Base-by-base conservation (phyloP, 345 rosid species). In the Acer saccharum region DNA sequence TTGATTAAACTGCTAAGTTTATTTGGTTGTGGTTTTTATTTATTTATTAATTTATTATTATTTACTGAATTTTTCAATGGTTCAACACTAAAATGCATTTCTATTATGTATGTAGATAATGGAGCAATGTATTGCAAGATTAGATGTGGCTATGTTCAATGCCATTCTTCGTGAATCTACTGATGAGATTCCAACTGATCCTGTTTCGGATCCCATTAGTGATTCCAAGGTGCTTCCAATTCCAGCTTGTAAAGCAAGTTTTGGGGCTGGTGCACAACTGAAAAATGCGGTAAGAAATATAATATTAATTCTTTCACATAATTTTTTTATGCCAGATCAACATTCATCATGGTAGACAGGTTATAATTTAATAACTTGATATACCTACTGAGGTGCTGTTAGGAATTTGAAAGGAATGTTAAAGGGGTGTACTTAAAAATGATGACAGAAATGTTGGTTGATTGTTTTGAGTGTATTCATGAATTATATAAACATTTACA, bases 61-160 rank as follows among this genome's bases (percentile, higher is more conserved):
- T 35, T 35, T 35, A 35, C 39, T 35, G 39, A 35, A 6, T 35
- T 35, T 79, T 60, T 54, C n/a, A 29, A 71, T 2, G 2, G 8
- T 41, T 71, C 60, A 46, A 44, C 25, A n/a, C 54, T 60, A 67
- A 3, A 41, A 80, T 69, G 62, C 69, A 21, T 43, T 43, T 64
- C 23, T 73, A 29, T 29, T 63, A 1, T 54, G 74, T 81, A 4
- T 58, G 69, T 79, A 95, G 99, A 87, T 95, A 83, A 95, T 95
- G 99, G 97, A 93, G 87, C 95, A 95, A 78, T 93, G 98, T 10
- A 94, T 93, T 83, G 89, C 93, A 77, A 87, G 99, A 78, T 81
- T 96, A 81, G 99, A 96, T 84, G 97, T 92, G 68, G 99, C 97
- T 55, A 93, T 93, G 94, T 93, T 96, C 90, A 96, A 93, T 86